A percentile compares a stretch with the other conserved stretches of the same genome.
phyloP scores from a whole-genome alignment of 305 asterid species.

The Salvia sclarea region DNA sequence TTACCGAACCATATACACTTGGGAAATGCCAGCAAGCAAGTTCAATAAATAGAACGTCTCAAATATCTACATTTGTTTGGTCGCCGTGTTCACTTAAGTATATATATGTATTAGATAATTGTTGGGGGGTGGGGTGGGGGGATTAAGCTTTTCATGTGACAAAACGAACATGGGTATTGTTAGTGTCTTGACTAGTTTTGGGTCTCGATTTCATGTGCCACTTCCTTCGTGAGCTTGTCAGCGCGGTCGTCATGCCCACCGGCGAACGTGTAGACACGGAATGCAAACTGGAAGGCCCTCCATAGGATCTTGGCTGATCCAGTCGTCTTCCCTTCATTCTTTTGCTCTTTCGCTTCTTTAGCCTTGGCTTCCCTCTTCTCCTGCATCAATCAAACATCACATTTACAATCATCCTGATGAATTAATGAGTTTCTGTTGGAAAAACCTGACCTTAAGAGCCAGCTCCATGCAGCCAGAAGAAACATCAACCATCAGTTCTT shows the following conservation, averaged over 20 bases:
- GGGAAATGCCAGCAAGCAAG: slow-evolving; percentile 35
- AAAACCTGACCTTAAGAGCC: slow-evolving; percentile 69
- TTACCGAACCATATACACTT: slow-evolving; percentile 29
- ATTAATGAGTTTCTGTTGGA: not conserved
- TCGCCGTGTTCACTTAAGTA: not conserved
- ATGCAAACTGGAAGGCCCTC: slow-evolving; percentile 95
- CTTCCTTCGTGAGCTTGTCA: slow-evolving; percentile 73
- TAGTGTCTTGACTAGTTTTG: slow-evolving; percentile 31
- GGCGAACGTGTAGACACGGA: slow-evolving; percentile 77
- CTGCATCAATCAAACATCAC: slow-evolving; percentile 34
- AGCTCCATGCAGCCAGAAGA: slow-evolving; percentile 85
- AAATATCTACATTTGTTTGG: slow-evolving; percentile 27
- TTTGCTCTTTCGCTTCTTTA: slow-evolving; percentile 39
- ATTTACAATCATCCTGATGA: no score
- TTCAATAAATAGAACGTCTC: slow-evolving; percentile 30
- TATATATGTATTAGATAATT: not conserved
- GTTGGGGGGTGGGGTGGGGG: not conserved
- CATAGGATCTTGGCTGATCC: slow-evolving; percentile 65
- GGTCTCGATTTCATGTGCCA: slow-evolving; percentile 76
- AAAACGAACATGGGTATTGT: not conserved
- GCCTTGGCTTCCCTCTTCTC: slow-evolving; percentile 54
- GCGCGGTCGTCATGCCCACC: slow-evolving; percentile 98
- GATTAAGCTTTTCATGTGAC: slow-evolving; percentile 6
- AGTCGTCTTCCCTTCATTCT: slow-evolving; percentile 40
- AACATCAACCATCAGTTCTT: slow-evolving; percentile 80